Percentiles rank a stretch among this genome's conserved stretches.
These are phyloP conservation scores for Claviceps arundinis DNA, from an alignment of 2,329 filamentous ascomycete species.

Conservation along the genomic window DNA sequence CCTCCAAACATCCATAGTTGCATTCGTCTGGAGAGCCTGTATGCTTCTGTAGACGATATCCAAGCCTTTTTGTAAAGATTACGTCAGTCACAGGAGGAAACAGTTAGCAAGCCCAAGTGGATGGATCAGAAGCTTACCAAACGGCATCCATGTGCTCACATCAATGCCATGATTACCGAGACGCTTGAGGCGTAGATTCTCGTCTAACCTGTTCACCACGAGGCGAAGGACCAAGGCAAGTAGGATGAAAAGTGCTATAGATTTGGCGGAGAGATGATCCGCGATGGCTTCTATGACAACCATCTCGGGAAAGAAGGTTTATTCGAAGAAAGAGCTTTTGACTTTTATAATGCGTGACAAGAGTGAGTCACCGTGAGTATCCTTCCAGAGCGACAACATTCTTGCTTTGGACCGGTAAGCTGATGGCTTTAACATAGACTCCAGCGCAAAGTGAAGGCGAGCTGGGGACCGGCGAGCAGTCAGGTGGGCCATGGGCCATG, in stretches of 20 bases:
- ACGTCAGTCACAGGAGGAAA: background rate
- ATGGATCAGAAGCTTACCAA: conserved; percentile 24
- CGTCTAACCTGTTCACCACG: conserved; percentile 24
- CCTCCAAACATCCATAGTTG: conserved; percentile 50
- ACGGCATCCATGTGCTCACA: conserved; percentile 27
- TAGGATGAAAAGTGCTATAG: conserved; percentile 23
- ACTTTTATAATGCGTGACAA: background rate
- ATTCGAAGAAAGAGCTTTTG: background rate
- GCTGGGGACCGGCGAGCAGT: background rate
- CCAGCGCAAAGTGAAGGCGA: background rate
- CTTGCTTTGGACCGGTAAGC: background rate
- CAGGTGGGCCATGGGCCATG: background rate
- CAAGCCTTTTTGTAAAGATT: conserved; percentile 29
- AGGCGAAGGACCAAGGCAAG: conserved; percentile 25
- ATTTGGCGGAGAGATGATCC: conserved; percentile 29
- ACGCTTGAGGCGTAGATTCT: conserved; percentile 30
- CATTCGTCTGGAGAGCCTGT: conserved; percentile 34
- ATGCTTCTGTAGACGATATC: conserved; percentile 51
- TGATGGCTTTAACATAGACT: background rate
- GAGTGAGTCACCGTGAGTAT: background rate
- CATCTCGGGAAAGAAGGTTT: conserved; percentile 19
- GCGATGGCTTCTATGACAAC: conserved; percentile 36
- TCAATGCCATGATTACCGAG: conserved; percentile 30
- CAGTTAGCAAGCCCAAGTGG: background rate
- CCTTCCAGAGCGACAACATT: background rate